Conservation (phyloP, 1,139 yeast species). For the Yamadazyma pseudoaaseri region DNA sequence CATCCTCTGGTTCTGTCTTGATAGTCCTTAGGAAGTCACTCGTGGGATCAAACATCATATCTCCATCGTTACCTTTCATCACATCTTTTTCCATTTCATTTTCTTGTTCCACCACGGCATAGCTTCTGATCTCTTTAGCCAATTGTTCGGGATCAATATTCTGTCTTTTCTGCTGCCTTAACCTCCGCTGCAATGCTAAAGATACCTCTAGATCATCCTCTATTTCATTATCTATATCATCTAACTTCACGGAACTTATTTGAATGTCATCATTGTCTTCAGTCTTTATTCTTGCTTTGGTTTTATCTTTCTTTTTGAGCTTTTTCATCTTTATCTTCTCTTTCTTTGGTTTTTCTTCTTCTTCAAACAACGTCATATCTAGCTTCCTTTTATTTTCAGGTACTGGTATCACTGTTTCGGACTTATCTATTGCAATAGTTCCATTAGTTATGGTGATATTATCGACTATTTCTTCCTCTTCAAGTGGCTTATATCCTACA, state of each 20-base stretch:
- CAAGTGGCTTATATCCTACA: constrained; percentile 14
- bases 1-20: background rate
- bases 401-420: background rate
- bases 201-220: constrained; percentile 47
- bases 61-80: constrained; percentile 21
- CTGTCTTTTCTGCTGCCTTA: constrained; percentile 30
- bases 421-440: background rate
- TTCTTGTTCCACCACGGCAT: constrained; percentile 28
- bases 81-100: constrained; percentile 21
- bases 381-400: constrained; percentile 8
- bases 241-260: constrained; percentile 31
- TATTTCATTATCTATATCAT: constrained; percentile 35
- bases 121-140: constrained; percentile 43
- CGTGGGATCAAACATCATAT: constrained; percentile 52
- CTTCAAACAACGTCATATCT: constrained; percentile 22
- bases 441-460: constrained; percentile 5
- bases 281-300: constrained; percentile 9
- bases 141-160: constrained; percentile 44
- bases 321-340: constrained; percentile 45
- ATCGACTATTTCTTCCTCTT: constrained; percentile 16
- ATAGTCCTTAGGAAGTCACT: constrained; percentile 53
- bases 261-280: constrained; percentile 23
- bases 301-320: constrained; percentile 28
- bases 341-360: constrained; percentile 15
- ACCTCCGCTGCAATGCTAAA: constrained; percentile 39